Evolutionary conservation across 2,329 filamentous ascomycete genomes (phyloP), one percentile per base, ranked within the genome.

Genomic region (Clarireedia sp.): DNA sequence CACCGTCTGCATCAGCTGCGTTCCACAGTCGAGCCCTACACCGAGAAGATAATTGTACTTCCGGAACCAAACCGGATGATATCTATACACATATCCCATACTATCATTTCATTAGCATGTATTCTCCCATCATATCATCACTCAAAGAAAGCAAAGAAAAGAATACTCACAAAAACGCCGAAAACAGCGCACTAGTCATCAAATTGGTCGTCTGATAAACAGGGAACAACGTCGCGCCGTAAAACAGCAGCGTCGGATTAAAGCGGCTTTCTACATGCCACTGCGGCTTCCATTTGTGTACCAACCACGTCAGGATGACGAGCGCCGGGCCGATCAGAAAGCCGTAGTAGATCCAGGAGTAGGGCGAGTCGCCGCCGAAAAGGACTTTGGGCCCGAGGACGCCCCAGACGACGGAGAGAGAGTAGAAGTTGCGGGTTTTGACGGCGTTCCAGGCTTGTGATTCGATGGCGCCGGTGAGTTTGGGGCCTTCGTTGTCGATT

Each of bases 1-100:
- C 56, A 89, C 69, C 36, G 89, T 78, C 0, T 85, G 86, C 38
- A 78, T 78, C 16, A 89, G 68, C 14, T 84, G 81, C 8, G 89
- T 75, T 12, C 86, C 86, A 50, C 81, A 81, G 68, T 89, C 86
- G 33, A 90, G 73, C 0, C 82, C 86, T 0, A 86, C 86, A n/a
- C 85, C 87, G 0, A 84, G 81, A 65, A 89, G 77, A 67, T 89
- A 90, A 73, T 90, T 89, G 73, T 88, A 90, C 69, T 85, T 83
- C 70, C 87, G 73, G 84, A 86, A 90, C 84, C 86, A 88, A 38
- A 82, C 29, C 5, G 54, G 54, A 26, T 64, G 65, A 53, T 67
- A 69, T n/a, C 51, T 43, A 14, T 54, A 54, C 4, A 54, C 33
- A 16, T 54, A 54, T 2, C 51, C 51, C 51, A 54, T 54, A 10